These are phyloP conservation scores for Penicillium verhagenii DNA, from an alignment of 495 filamentous ascomycete genomes.

Conservation along the genomic window DNA sequence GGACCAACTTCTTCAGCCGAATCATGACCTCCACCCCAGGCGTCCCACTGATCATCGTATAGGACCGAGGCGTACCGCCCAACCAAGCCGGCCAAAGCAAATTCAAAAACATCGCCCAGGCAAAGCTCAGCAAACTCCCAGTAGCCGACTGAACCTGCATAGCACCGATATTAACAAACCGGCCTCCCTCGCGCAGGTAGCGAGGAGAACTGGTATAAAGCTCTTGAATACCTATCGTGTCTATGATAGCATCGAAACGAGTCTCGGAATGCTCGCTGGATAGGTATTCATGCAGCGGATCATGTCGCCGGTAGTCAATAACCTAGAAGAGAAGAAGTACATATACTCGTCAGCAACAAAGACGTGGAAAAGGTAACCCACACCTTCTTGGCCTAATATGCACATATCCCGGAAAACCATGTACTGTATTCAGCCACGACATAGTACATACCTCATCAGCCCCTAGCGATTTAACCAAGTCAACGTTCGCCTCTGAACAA, in stretches of 20 bases:
- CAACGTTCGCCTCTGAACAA: background rate
- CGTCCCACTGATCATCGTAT: background rate
- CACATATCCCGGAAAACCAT: too few species aligned
- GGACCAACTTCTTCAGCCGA: background rate
- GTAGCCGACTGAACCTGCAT: background rate
- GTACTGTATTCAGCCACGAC: background rate
- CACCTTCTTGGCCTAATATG: too few species aligned
- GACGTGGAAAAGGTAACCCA: too few species aligned
- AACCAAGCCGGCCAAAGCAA: background rate
- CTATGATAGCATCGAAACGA: background rate
- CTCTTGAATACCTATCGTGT: background rate
- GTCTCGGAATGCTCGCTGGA: background rate
- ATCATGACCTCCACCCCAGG: background rate
- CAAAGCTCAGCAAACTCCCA: background rate
- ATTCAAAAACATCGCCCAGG: background rate
- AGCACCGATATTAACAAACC: constrained; percentile 3
- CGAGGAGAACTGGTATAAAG: background rate
- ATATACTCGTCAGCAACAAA: too few species aligned
- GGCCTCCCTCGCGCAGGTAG: background rate
- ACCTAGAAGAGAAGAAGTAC: too few species aligned
- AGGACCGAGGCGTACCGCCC: background rate
- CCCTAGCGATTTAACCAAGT: background rate
- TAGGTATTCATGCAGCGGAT: background rate
- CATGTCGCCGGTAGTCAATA: background rate
- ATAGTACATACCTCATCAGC: background rate